Conservation (phyloP, 371 early-diverging fungal species). For the Apophysomyces elegans region DNA sequence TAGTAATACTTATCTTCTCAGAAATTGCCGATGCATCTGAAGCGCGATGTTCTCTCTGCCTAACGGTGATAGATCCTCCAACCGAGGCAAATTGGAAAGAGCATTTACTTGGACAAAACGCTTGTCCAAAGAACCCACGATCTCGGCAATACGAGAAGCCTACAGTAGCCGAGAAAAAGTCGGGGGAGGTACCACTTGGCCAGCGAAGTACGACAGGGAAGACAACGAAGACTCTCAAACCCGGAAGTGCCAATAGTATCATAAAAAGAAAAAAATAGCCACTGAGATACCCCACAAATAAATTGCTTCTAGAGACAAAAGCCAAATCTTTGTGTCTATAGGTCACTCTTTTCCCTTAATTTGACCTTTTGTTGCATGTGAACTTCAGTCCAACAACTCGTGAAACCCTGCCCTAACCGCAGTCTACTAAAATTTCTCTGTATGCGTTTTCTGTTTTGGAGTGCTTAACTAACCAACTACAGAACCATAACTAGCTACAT, state of each 20-base stretch:
- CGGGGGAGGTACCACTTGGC: neutral
- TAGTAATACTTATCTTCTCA: neutral
- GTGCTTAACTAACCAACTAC: too few relatives aligned
- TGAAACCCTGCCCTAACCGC: too few relatives aligned
- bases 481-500: too few relatives aligned
- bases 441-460: too few relatives aligned
- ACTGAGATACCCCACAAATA: neutral
- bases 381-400: too few relatives aligned
- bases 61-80: slow-evolving; percentile 49
- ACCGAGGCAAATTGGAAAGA: slow-evolving; percentile 66
- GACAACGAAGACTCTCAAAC: neutral
- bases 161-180: neutral
- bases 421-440: too few relatives aligned
- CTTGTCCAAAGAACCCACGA: slow-evolving; percentile 43
- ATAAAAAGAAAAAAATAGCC: neutral
- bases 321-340: too few relatives aligned
- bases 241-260: neutral
- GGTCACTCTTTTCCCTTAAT: too few relatives aligned
- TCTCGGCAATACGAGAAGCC: neutral
- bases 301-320: neutral
- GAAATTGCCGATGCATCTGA: slow-evolving; percentile 16
- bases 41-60: slow-evolving; percentile 71
- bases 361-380: too few relatives aligned
- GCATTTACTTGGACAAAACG: slow-evolving; percentile 56
- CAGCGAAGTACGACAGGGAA: neutral